Evolutionary conservation across 2,329 filamentous ascomycete genomes (phyloP), one percentile per base, ranked within the genome.

Genomic region (Diaporthe batatas): DNA sequence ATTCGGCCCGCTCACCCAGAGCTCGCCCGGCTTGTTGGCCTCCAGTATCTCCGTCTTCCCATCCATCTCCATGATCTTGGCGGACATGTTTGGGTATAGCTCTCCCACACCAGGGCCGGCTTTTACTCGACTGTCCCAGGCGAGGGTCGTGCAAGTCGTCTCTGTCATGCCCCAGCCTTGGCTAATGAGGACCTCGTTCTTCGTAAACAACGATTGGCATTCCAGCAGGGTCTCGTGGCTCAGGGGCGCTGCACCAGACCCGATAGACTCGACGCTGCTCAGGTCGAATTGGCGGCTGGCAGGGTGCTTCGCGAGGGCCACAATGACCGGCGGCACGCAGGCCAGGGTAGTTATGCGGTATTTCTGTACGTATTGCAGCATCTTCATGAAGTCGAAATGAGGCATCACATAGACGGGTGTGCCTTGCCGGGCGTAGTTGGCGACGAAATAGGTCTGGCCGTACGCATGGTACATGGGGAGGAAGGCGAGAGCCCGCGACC

Each of bases 81-180:
- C 92, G 76, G 90, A 86, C 78, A 89, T 90, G 78, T 95, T 96
- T 25, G 94, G 87, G 75, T 89, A 86, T 32, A 94, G 79, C 80
- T 93, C 90, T 65, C 92, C 93, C 1, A 95, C 93, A 3, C 86
- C 80, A 1, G 78, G 73, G 77, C 86, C 77, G 14, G 59, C 44
- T 53, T 51, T 57, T 23, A 74, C 36, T 14, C 51, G 25, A 80
- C 82, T 39, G 75, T 93, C 86, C 87, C 91, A 95, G 8, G 86
- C 86, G 16, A 93, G 86, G 23, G 89, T 85, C 0, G 92, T 90
- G 80, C 94, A 96, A 0, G 94, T 96, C 3, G 88, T 83, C 80
- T 96, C 94, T 1, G 94, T 96, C 94, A 97, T 96, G 6, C 94
- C 94, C 92, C 93, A 97, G 5, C 93, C 94, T 81, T 96, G 94